Conservation (phyloP, 345 rosid genomes). For the Rhizophora mangle region DNA sequence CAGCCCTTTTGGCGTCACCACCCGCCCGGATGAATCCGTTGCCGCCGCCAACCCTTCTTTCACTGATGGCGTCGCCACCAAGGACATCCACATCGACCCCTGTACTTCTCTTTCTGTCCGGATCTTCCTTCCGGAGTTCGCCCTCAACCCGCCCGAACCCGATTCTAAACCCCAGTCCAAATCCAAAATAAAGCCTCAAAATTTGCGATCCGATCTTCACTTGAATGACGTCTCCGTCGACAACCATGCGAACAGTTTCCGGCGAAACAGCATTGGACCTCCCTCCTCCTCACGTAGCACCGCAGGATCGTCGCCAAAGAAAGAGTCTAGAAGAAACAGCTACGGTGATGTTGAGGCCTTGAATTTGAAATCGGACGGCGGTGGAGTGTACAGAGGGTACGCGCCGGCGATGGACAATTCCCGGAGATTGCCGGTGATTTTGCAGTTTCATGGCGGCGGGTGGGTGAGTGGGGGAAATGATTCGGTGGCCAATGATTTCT, state of each 20-base stretch:
- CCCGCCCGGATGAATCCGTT: constrained; percentile 81
- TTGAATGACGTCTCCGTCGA: background rate
- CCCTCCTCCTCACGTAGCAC: constrained; percentile 4
- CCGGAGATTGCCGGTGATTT: constrained; percentile 62
- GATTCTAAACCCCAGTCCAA: constrained; percentile 30
- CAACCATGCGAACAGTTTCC: constrained; percentile 1
- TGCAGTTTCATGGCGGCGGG: constrained; percentile 97
- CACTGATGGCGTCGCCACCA: constrained; percentile 88
- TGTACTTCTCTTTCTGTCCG: constrained; percentile 75
- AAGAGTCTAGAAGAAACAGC: constrained; percentile 42
- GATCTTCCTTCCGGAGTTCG: constrained; percentile 86
- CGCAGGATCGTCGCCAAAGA: background rate
- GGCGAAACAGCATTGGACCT: constrained; percentile 56
- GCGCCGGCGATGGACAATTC: constrained; percentile 44
- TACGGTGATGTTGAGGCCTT: constrained; percentile 36
- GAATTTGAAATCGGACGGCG: constrained; percentile 39
- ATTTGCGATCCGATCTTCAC: constrained; percentile 4
- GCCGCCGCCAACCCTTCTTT: constrained; percentile 70
- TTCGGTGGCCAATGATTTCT: constrained; percentile 80
- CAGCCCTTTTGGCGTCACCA: constrained; percentile 58
- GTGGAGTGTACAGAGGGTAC: constrained; percentile 64
- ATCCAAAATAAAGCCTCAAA: background rate
- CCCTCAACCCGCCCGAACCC: constrained; percentile 56
- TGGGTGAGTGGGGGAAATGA: constrained; percentile 95
- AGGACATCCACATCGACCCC: constrained; percentile 93